Conservation (phyloP, 2,329 filamentous ascomycete species). For the Calonectria pseudoreteaudii region DNA sequence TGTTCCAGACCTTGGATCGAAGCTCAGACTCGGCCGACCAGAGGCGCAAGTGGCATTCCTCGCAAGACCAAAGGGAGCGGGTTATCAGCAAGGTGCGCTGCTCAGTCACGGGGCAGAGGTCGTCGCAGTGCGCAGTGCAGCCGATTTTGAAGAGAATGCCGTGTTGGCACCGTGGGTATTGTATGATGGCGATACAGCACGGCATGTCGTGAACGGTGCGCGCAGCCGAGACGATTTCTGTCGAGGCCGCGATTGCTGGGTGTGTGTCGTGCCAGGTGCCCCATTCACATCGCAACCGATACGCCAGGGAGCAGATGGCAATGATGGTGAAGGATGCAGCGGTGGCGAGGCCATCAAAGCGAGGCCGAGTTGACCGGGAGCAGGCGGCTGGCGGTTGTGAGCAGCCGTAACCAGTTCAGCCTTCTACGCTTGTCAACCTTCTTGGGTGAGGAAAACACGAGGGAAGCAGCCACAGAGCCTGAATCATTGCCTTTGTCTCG, state of each 20-base stretch:
- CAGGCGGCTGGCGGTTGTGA: neutral
- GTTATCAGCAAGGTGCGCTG: slow-evolving; percentile 37
- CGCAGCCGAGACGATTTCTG: neutral
- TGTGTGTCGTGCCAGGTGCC: neutral
- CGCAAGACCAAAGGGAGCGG: slow-evolving; percentile 45
- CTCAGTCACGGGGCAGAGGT: slow-evolving; percentile 32
- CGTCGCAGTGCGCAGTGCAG: slow-evolving; percentile 42
- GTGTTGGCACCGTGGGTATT: slow-evolving; percentile 43
- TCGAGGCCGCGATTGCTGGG: neutral
- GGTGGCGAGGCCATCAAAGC: neutral
- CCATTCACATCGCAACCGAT: neutral
- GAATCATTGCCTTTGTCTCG: slow-evolving; percentile 8
- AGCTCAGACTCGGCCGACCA: slow-evolving; percentile 19
- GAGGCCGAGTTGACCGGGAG: neutral
- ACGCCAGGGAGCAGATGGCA: neutral
- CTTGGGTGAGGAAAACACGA: neutral
- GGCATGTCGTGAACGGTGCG: slow-evolving; percentile 38
- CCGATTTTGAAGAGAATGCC: slow-evolving; percentile 42
- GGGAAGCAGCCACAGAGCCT: slow-evolving; percentile 26
- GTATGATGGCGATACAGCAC: slow-evolving; percentile 44
- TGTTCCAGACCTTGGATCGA: slow-evolving; percentile 24
- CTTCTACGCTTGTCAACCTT: slow-evolving; percentile 13
- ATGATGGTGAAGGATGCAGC: neutral
- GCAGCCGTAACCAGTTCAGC: neutral
- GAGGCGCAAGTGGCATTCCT: slow-evolving; percentile 36